Evolutionary conservation across 1,284 basidiomycete species (phyloP).

Genomic region (Mycosarcoma mackinlayi): DNA sequence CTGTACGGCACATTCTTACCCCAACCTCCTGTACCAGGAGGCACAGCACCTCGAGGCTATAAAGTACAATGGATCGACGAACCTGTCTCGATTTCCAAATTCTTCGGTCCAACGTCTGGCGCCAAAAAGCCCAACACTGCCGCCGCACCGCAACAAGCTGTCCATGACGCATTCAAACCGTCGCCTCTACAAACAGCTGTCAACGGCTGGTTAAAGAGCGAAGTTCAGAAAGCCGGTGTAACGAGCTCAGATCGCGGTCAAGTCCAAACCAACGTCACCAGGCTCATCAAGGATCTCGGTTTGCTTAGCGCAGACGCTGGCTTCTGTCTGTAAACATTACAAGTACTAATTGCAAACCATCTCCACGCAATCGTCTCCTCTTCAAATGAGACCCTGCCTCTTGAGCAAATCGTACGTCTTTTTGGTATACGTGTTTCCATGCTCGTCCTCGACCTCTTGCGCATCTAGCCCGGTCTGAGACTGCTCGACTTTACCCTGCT

Average conservation of each 20-base stretch:
- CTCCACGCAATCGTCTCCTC: neutral
- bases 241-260: neutral
- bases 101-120: constrained; percentile 30
- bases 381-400: constrained; percentile 62
- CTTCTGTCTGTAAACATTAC: constrained; percentile 7
- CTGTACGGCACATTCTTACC: constrained; percentile 36
- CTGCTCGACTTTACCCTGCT: constrained; percentile 48
- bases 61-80: constrained; percentile 57
- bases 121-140: constrained; percentile 13
- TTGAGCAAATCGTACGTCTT: constrained; percentile 68
- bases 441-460: constrained; percentile 66
- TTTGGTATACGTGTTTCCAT: constrained; percentile 65
- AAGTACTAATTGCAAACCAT: no score
- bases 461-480: constrained; percentile 55
- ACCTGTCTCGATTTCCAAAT: constrained; percentile 46
- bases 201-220: constrained; percentile 31
- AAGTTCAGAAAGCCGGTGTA: constrained; percentile 11
- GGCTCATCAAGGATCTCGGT: constrained; percentile 30
- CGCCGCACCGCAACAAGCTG: neutral
- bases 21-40: constrained; percentile 4
- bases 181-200: constrained; percentile 19
- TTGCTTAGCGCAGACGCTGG: constrained; percentile 6
- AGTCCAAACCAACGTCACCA: constrained; percentile 19
- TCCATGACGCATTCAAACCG: neutral
- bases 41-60: constrained; percentile 27